These are phyloP conservation scores for Antarctomyces pellizariae DNA, from an alignment of 495 filamentous ascomycete species.

Conservation along the genomic window DNA sequence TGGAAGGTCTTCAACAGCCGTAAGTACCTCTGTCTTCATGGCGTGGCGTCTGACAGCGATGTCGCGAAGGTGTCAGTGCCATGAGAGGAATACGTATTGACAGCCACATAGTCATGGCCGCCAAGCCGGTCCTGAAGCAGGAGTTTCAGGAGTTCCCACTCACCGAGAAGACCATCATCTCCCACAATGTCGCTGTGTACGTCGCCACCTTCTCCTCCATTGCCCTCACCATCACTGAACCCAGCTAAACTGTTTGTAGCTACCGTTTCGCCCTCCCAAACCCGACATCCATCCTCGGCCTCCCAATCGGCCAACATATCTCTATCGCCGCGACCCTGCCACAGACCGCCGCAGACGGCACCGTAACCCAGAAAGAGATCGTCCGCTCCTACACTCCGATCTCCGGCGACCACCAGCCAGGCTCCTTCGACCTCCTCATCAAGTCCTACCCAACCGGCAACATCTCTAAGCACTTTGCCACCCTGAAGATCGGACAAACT, in stretches of 20 bases:
- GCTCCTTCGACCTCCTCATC: conserved; percentile 89
- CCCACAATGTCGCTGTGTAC: conserved; percentile 90
- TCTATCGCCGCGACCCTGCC: conserved; percentile 62
- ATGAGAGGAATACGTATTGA: too few species aligned
- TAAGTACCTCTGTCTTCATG: conserved; percentile 20
- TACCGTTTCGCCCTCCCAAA: conserved; percentile 77
- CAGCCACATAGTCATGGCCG: too few species aligned
- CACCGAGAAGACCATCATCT: conserved; percentile 75
- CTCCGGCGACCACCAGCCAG: conserved; percentile 72
- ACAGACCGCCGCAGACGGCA: conserved; percentile 27
- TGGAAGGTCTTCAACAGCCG: conserved; percentile 38
- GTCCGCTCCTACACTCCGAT: conserved; percentile 94
- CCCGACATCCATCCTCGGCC: conserved; percentile 61
- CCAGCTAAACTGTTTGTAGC: conserved; percentile 16
- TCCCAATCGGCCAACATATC: conserved; percentile 97
- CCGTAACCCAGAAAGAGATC: conserved; percentile 48
- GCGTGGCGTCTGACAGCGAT: conserved; percentile 1
- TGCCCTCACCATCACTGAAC: conserved; percentile 3
- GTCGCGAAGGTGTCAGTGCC: too few species aligned
- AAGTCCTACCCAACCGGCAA: conserved; percentile 95
- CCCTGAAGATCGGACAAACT: conserved; percentile 56
- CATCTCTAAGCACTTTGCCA: conserved; percentile 77
- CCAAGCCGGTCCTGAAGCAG: too few species aligned
- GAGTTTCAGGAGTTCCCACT: conserved; percentile 76
- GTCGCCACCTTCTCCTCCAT: conserved; percentile 5